Conservation (phyloP, 2,329 filamentous ascomycete genomes). For the Periconia digitata region DNA sequence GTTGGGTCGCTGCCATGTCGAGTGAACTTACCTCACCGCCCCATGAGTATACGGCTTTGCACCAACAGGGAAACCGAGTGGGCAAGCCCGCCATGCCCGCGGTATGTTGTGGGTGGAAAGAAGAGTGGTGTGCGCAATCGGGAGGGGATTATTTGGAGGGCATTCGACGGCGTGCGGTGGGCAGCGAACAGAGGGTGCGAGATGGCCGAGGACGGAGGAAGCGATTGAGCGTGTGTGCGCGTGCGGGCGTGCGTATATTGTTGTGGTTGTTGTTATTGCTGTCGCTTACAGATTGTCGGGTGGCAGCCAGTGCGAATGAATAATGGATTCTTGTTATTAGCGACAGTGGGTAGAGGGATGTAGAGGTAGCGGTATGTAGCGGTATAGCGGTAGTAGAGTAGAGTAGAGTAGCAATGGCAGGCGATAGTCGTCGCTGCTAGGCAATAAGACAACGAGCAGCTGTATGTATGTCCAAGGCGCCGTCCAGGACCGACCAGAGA, state of each 20-base stretch:
- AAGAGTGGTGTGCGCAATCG: not conserved
- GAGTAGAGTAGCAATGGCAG: no score
- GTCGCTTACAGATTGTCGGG: not conserved
- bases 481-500: no score
- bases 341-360: no score
- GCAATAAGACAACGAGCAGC: no score
- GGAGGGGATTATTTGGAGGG: not conserved
- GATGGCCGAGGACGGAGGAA: not conserved
- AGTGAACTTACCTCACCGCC: slow-evolving; percentile 72
- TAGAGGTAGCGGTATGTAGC: not conserved
- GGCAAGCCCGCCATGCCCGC: slow-evolving; percentile 60
- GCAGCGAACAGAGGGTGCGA: not conserved
- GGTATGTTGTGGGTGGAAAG: not conserved
- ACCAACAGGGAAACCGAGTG: slow-evolving; percentile 85
- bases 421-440: no score
- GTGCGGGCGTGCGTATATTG: not conserved
- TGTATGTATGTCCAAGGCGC: no score
- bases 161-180: not conserved
- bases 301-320: not conserved
- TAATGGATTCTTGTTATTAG: no score
- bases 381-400: not conserved
- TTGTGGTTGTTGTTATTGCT: not conserved
- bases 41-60: slow-evolving; percentile 88
- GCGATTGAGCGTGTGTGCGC: not conserved
- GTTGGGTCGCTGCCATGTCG: not conserved